Evolutionary conservation across 2,329 filamentous ascomycete genomes (phyloP).

Genomic region (Ilyonectria destructans): DNA sequence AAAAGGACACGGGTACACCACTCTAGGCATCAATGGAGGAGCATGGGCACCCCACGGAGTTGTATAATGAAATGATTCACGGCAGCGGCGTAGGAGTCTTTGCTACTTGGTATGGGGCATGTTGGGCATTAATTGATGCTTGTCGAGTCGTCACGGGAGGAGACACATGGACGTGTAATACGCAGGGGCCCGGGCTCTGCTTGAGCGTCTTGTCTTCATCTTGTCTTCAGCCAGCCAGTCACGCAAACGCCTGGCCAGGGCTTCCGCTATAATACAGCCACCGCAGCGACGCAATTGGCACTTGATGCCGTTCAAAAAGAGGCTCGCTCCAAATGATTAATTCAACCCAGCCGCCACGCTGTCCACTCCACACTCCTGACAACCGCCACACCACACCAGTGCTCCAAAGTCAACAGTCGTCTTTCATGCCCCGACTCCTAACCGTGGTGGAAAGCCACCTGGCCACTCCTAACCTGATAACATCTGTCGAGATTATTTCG

Average conservation of each 20-base stretch:
- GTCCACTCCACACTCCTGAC: conserved; percentile 26
- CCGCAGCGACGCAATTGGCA: conserved; percentile 16
- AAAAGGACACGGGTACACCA: conserved; percentile 40
- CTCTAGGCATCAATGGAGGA: conserved; percentile 46
- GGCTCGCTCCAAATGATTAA: conserved; percentile 26
- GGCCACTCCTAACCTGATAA: conserved; percentile 19
- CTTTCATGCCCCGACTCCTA: conserved; percentile 28
- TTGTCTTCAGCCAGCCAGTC: conserved; percentile 18
- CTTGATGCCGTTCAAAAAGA: conserved; percentile 20
- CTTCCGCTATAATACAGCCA: conserved; percentile 42
- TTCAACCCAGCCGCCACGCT: conserved; percentile 25
- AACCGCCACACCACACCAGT: neutral
- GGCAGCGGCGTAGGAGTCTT: conserved; percentile 20
- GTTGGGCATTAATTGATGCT: neutral
- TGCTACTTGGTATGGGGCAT: neutral
- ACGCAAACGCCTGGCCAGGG: conserved; percentile 15
- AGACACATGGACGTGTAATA: conserved; percentile 9
- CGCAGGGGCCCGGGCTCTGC: conserved; percentile 21
- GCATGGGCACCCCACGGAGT: conserved; percentile 7
- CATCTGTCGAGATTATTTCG: conserved; percentile 21
- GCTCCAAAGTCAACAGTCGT: conserved; percentile 7
- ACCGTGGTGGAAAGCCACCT: conserved; percentile 18
- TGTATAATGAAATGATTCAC: conserved; percentile 32
- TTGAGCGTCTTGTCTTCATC: conserved; percentile 22
- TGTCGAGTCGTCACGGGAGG: conserved; percentile 4